A percentile compares a stretch with the other conserved stretches of the same genome.
Evolutionary conservation across 345 rosid genomes (phyloP).

Genomic region (Eucalyptus sp.): DNA sequence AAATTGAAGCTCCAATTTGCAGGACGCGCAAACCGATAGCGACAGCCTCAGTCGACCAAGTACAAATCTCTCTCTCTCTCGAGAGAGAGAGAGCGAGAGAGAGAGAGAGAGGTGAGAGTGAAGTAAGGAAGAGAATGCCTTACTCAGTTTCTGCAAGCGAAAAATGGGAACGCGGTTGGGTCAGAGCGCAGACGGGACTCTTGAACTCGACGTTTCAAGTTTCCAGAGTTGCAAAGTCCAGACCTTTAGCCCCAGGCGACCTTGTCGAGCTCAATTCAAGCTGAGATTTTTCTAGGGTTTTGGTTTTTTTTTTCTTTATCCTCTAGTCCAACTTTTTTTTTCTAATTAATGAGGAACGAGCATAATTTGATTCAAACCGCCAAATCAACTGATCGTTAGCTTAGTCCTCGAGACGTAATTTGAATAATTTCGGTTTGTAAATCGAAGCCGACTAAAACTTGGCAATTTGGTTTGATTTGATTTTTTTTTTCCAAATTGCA

Average conservation of each 20-base stretch:
- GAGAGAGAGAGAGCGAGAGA: neutral
- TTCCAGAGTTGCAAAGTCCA: neutral
- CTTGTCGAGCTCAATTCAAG: neutral
- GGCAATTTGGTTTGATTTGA: neutral
- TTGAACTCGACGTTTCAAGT: neutral
- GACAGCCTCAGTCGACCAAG: slow-evolving; percentile 12
- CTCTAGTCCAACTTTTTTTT: neutral
- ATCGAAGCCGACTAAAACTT: neutral
- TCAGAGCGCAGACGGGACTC: neutral
- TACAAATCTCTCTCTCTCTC: too few relatives aligned
- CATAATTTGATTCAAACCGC: neutral
- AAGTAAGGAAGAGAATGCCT: neutral
- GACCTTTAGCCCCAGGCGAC: neutral
- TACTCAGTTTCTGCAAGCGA: neutral
- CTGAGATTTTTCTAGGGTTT: neutral
- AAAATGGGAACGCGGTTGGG: neutral
- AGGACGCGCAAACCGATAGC: neutral
- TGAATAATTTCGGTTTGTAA: neutral
- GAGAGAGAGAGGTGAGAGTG: neutral
- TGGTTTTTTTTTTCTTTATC: neutral
- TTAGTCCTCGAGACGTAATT: neutral
- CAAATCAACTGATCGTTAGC: neutral
- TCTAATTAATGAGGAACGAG: neutral
- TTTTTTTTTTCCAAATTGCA: neutral
- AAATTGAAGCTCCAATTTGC: neutral